Conservation (phyloP, 805 yeast species). For the Debaryomyces prosopidis region DNA sequence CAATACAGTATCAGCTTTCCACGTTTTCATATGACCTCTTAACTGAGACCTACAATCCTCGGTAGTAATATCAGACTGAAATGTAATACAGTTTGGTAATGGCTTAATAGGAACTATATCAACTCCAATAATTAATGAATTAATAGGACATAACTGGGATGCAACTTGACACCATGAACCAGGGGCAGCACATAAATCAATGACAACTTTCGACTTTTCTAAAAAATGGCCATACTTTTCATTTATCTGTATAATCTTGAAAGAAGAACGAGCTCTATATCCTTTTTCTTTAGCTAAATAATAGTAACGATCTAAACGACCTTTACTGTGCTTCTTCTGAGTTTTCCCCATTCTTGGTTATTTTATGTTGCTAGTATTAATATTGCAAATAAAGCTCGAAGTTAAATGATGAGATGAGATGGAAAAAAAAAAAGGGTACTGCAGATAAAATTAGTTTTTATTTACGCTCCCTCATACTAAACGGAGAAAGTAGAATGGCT, state of each 20-base stretch:
- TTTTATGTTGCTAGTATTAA: background rate
- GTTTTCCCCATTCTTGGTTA: constrained; percentile 73
- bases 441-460: background rate
- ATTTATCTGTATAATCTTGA: constrained; percentile 90
- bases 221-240: constrained; percentile 95
- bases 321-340: constrained; percentile 94
- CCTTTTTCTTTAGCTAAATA: constrained; percentile 97
- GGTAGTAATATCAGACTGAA: constrained; percentile 96
- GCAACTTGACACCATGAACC: constrained; percentile 99
- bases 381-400: background rate
- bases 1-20: constrained; percentile 97
- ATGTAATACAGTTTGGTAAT: constrained; percentile 91
- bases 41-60: constrained; percentile 95
- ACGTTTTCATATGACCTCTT: constrained; percentile 94
- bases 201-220: constrained; percentile 92
- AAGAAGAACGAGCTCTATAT: constrained; percentile 97
- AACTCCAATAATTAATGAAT: constrained; percentile 95
- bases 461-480: background rate
- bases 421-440: constrained; percentile 2
- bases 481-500: background rate
- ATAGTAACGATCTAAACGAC: constrained; percentile 98
- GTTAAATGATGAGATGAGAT: constrained; percentile 7
- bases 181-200: constrained; percentile 98
- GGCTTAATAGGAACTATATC: constrained; percentile 97
- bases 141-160: constrained; percentile 85